A percentile compares a stretch with the other conserved stretches of the same genome.
phyloP scores from a whole-genome alignment of 2,329 filamentous ascomycete genomes.

The Trichoderma oligosporum region DNA sequence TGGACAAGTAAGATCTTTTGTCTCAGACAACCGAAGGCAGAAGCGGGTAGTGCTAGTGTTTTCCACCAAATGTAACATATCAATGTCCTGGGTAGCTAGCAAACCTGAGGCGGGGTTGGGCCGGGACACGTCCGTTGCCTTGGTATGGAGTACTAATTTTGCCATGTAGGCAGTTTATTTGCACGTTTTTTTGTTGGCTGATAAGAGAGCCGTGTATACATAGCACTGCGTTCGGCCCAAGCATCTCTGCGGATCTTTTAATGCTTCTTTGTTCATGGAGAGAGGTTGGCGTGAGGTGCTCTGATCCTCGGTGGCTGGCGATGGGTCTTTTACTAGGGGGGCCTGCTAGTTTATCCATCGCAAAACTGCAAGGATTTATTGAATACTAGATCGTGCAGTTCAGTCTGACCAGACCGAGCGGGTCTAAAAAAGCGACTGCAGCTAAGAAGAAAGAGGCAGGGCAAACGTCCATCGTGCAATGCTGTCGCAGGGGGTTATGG shows the following conservation, averaged over 20 bases:
- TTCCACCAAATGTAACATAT: constrained; percentile 1
- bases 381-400: constrained; percentile 4
- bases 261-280: not conserved
- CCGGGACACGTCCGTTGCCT: constrained; percentile 7
- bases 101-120: constrained; percentile 17
- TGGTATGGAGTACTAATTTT: no score
- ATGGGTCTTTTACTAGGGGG: not conserved
- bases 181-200: constrained; percentile 1
- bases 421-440: constrained; percentile 13
- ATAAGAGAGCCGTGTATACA: not conserved
- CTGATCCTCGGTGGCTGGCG: constrained; percentile 15
- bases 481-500: constrained; percentile 7
- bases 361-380: not conserved
- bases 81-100: not conserved
- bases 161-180: not conserved
- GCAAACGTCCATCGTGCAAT: not conserved
- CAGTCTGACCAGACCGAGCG: constrained; percentile 2
- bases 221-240: not conserved
- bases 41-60: not conserved
- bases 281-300: constrained; percentile 9
- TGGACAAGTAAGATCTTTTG: constrained; percentile 12
- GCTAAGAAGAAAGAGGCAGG: constrained; percentile 3
- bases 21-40: constrained; percentile 16
- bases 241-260: constrained; percentile 1
- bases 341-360: not conserved